Base-by-base conservation (phyloP, 2,329 filamentous ascomycete species). In the Colletotrichum euphorbiae region DNA sequence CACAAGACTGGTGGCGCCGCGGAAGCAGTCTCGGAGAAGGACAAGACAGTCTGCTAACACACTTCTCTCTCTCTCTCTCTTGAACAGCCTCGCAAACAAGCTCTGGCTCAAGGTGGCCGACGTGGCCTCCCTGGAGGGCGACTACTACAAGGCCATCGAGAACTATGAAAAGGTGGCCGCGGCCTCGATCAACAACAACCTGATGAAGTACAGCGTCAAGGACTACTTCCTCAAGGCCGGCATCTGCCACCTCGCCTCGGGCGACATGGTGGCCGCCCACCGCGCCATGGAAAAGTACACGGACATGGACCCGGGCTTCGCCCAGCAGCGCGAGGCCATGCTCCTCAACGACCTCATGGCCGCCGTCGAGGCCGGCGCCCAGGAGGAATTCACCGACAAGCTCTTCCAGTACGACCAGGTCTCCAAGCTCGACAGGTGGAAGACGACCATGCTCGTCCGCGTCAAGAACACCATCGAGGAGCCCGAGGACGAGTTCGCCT, bases 361-460 rank as follows among this genome's bases (percentile, higher is more conserved):
- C 68, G 89, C 92, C 4, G 85, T 97, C 66, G 90, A 96, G 76
- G 86, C 88, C 36, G 90, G 90, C 63, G 93, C 97, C 74, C 90
- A 92, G 78, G 93, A 97, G 74, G 84, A 86, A 69, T 98, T 97
- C 75, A 88, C 91, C 21, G 93, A 97, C 76, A 94, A 94, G 78
- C 81, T 96, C 71, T 97, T 92, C 84, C 90, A 95, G 78, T 98
- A 89, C 77, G 94, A 98, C 78, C 93, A 97, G 82, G 85, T 97
- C 82, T 96, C 90, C 82, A 96, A 96, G 84, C 82, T 98, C 75
- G 94, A 98, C 77, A 96, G 95, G 83, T 98, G 95, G 95, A 97
- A 98, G 91, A 97, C 93, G 57, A 93, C 91, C 36, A 83, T 97
- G 66, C 80, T 97, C 71, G 82, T 97, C 75, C 88, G 90, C 73